phyloP scores from a whole-genome alignment of 768 basidiomycete species.

The Kwoniella bestiolae region DNA sequence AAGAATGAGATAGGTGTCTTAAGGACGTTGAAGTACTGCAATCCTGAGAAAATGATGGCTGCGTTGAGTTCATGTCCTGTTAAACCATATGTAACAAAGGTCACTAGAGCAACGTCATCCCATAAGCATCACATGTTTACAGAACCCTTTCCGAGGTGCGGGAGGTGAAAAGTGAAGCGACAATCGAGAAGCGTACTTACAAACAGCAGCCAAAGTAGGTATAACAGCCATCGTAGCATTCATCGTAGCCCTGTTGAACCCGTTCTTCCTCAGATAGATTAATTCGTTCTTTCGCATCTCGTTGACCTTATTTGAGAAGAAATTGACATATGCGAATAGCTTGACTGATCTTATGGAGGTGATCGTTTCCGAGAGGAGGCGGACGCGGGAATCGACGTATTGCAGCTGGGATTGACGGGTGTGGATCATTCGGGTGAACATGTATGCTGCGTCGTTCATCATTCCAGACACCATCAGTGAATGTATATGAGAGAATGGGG shows the following conservation, averaged over 20 bases:
- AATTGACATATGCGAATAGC: conserved; percentile 65
- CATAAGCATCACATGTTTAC: too few relatives aligned
- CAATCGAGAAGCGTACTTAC: conserved; percentile 20
- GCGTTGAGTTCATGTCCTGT: conserved; percentile 65
- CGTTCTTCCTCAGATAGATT: conserved; percentile 32
- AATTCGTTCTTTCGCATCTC: conserved; percentile 40
- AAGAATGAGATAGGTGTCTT: conserved; percentile 45
- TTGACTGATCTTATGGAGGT: conserved; percentile 71
- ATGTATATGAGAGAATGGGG: too few relatives aligned
- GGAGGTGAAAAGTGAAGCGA: too few relatives aligned
- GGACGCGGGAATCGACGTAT: conserved; percentile 69
- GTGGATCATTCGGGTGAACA: conserved; percentile 28
- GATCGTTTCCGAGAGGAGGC: conserved; percentile 69
- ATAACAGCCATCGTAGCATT: conserved; percentile 59
- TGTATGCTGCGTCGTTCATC: too few relatives aligned
- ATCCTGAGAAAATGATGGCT: conserved; percentile 65
- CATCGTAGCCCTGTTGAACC: conserved; percentile 36
- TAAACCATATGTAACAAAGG: conserved; percentile 68
- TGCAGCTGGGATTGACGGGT: conserved; percentile 58
- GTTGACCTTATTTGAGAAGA: conserved; percentile 43
- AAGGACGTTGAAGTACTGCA: conserved; percentile 65
- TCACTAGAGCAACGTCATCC: conserved; percentile 24
- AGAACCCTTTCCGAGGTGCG: too few relatives aligned
- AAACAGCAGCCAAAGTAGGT: conserved; percentile 63
- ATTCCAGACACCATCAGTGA: too few relatives aligned